Evolutionary conservation across 129 eudicot species (phyloP), one percentile per base, ranked within the genome.

Genomic region (Pulicaria dysenterica): DNA sequence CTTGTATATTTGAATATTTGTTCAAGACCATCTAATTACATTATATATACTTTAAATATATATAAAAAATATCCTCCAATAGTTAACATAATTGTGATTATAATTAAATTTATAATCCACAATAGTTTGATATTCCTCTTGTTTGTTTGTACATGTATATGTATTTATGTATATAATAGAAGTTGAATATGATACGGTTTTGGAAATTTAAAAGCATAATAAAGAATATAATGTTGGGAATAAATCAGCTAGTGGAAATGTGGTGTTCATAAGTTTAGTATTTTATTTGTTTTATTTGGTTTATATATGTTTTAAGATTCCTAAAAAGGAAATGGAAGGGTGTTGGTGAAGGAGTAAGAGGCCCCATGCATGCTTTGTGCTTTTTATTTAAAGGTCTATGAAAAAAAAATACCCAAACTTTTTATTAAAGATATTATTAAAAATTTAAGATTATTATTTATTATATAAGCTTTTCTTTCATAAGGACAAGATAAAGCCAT

Each of bases 311-410:
- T 14, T 40, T 36, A 53, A 62, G 73, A 77, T 77, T 77, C 77
- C 49, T 70, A 73, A 80, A 77, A 45, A 45, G 77, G 78, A 59
- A 74, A 80, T 71, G 81, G 69, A 72, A 76, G 77, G 67, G 75
- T 70, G 77, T 67, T 77, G 81, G 80, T 59, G 76, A 60, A 72
- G 73, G 67, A 72, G 78, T 49, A 58, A 68, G 39, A 24, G 75
- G 81, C 10, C 12, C 81, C 81, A 24, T 24, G 31, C 76, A 59
- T 80, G 74, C 48, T 86, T 74, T 86, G 85, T 80, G 87, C 88
- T 80, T 81, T 78, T 66, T 58, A 79, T 78, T 85, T 47, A 85
- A 75, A 83, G 88, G 86, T 89, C 88, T 62, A 60, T 77, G 64
- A 39, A 69, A 69, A 31, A 69, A 60, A 58, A 60, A 59, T 38